phyloP scores from a whole-genome alignment of 129 eudicot species.

The Arctium minus region DNA sequence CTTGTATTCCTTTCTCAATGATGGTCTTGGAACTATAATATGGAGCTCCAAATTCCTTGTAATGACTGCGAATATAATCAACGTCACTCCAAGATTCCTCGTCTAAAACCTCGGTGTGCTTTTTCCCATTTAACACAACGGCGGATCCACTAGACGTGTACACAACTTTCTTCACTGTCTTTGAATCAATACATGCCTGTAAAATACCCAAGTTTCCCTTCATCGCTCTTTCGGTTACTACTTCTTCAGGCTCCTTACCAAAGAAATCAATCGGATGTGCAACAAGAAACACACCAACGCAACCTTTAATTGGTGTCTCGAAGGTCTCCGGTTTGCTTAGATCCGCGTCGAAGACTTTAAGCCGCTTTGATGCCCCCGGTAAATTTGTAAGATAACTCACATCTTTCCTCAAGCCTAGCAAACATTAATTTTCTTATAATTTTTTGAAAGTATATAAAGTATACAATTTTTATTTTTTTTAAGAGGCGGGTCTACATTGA shows the following conservation, averaged over 20 bases:
- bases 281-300: slow-evolving; percentile 54
- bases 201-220: slow-evolving; percentile 35
- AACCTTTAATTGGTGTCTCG: slow-evolving; percentile 38
- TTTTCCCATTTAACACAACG: not conserved
- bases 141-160: slow-evolving; percentile 46
- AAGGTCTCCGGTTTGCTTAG: slow-evolving; percentile 48
- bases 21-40: slow-evolving; percentile 34
- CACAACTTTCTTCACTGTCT: slow-evolving; percentile 47
- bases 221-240: slow-evolving; percentile 14
- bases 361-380: slow-evolving; percentile 44
- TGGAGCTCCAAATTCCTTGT: not conserved
- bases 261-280: slow-evolving; percentile 41
- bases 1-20: slow-evolving; percentile 36
- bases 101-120: slow-evolving; percentile 13
- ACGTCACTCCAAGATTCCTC: slow-evolving; percentile 53
- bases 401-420: slow-evolving; percentile 32
- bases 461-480: no score
- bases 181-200: slow-evolving; percentile 40
- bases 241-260: slow-evolving; percentile 26
- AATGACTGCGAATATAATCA: slow-evolving; percentile 14
- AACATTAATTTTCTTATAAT: not conserved
- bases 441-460: not conserved
- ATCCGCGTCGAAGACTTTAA: slow-evolving; percentile 43
- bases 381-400: slow-evolving; percentile 46
- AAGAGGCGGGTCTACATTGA: no score